Percentiles rank a stretch among this genome's conserved stretches.
Conservation (phyloP, 2,329 filamentous ascomycete genomes). For the Colletotrichum limetticola region DNA sequence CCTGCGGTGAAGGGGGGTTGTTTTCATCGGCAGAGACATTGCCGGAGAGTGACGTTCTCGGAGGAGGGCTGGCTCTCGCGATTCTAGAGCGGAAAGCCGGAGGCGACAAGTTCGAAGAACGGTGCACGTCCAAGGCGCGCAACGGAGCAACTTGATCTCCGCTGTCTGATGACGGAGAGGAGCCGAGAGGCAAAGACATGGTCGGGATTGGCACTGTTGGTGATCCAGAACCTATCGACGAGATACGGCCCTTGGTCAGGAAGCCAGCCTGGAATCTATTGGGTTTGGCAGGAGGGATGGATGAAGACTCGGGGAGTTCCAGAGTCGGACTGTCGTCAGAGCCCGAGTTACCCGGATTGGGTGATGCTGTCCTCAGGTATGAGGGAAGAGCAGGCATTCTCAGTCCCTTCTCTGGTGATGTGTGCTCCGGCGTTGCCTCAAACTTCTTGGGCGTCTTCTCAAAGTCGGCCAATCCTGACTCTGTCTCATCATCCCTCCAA, state of each 20-base stretch:
- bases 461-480: conserved; percentile 90
- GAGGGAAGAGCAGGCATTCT: conserved; percentile 58
- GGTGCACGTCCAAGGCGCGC: conserved; percentile 60
- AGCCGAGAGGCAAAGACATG: conserved; percentile 67
- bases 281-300: conserved; percentile 60
- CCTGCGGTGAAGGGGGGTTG: conserved; percentile 55
- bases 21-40: conserved; percentile 60
- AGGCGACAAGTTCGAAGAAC: conserved; percentile 62
- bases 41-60: conserved; percentile 47
- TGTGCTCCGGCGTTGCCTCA: conserved; percentile 64
- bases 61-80: conserved; percentile 44
- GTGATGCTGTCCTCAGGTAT: conserved; percentile 57
- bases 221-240: conserved; percentile 63
- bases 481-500: conserved; percentile 89
- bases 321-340: conserved; percentile 68
- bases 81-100: conserved; percentile 47
- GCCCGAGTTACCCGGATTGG: conserved; percentile 40
- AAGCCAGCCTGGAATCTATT: conserved; percentile 92
- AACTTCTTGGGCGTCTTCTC: conserved; percentile 86
- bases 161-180: conserved; percentile 57
- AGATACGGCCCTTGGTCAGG: conserved; percentile 67
- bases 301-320: conserved; percentile 59
- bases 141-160: conserved; percentile 61
- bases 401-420: conserved; percentile 58
- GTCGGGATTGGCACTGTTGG: conserved; percentile 67